These are phyloP conservation scores for Vaccinium myrtillus DNA, from an alignment of 148 eudicot species.

Conservation along the genomic window DNA sequence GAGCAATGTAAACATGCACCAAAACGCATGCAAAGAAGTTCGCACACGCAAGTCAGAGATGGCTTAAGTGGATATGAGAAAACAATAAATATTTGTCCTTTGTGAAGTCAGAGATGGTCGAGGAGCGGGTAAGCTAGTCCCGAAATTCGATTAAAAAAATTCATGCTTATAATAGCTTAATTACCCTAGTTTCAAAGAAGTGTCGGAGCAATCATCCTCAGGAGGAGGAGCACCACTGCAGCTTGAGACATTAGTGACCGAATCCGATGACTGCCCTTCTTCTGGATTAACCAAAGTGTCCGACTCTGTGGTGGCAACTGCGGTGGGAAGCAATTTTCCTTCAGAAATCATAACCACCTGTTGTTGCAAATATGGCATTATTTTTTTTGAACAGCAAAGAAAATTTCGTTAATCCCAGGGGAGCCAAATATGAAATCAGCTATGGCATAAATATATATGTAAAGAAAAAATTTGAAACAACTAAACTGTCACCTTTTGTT, in stretches of 20 bases:
- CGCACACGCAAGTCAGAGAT: too few relatives aligned
- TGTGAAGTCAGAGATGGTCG: too few relatives aligned
- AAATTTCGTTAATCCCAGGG: too few relatives aligned
- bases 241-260: constrained; percentile 27
- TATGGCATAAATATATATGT: not conserved
- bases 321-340: constrained; percentile 19
- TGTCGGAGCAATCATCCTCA: constrained; percentile 54
- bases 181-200: constrained; percentile 58
- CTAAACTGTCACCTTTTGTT: constrained; percentile 31
- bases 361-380: too few relatives aligned
- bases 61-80: too few relatives aligned
- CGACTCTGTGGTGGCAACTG: not conserved
- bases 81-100: too few relatives aligned
- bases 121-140: too few relatives aligned
- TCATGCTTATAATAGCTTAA: not conserved
- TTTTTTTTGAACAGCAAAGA: too few relatives aligned
- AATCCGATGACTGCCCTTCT: constrained; percentile 50
- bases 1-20: not conserved
- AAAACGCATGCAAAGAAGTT: not conserved
- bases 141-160: not conserved
- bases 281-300: constrained; percentile 27
- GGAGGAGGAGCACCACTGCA: constrained; percentile 43
- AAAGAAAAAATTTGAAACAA: not conserved
- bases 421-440: not conserved
- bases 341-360: constrained; percentile 37